phyloP scores from a whole-genome alignment of 495 filamentous ascomycete species.

The Xylaria palmicola region DNA sequence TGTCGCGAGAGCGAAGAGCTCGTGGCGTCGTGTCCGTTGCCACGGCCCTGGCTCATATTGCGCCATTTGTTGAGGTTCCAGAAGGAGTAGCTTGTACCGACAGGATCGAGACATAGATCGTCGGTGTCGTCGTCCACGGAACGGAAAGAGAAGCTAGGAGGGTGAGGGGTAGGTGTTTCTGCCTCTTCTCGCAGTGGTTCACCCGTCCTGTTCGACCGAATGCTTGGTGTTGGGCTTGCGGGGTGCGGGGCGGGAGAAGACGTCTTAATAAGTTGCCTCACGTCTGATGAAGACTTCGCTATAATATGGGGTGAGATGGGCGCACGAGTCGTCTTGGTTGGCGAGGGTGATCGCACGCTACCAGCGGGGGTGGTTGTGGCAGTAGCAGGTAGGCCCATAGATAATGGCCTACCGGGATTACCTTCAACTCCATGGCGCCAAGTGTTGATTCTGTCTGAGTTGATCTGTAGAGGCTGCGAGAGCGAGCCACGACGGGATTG shows the following conservation, averaged over 20 bases:
- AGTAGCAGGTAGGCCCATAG: conserved; percentile 19
- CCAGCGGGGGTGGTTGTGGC: conserved; percentile 33
- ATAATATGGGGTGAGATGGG: conserved; percentile 15
- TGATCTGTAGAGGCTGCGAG: conserved; percentile 46
- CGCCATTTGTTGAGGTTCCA: conserved; percentile 49
- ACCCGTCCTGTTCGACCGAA: conserved; percentile 16
- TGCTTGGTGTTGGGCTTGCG: conserved; percentile 19
- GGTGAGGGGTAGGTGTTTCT: conserved; percentile 28
- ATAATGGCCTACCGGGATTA: conserved; percentile 33
- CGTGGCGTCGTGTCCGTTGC: conserved; percentile 14
- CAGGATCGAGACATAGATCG: conserved; percentile 26
- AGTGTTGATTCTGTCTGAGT: conserved; percentile 81
- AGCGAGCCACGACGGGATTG: conserved; percentile 58
- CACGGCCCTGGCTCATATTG: conserved; percentile 33
- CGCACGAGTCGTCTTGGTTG: conserved; percentile 40
- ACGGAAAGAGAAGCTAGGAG: conserved; percentile 43
- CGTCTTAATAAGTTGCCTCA: conserved; percentile 38
- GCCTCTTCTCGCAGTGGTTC: conserved; percentile 17
- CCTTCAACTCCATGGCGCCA: conserved; percentile 79
- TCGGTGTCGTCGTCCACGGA: conserved; percentile 29
- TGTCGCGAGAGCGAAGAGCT: conserved; percentile 13
- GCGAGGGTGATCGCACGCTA: conserved; percentile 51
- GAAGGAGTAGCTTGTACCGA: conserved; percentile 35
- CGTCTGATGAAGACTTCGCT: conserved; percentile 41
- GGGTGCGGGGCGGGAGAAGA: conserved; percentile 18